phyloP scores from a whole-genome alignment of 768 basidiomycete species.

The Pleurotus citrinopileatus region DNA sequence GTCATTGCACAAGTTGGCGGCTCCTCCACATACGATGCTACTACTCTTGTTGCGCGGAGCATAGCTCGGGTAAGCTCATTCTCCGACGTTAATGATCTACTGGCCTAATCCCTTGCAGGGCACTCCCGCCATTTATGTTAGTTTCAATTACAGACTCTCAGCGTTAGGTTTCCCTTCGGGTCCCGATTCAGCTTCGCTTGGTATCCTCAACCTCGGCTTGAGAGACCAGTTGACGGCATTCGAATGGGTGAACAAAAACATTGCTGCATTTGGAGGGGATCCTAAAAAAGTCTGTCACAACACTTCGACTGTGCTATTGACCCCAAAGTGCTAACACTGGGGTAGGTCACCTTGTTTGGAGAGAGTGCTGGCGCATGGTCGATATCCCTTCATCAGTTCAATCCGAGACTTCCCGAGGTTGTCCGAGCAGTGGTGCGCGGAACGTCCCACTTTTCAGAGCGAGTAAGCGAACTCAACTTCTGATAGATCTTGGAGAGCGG shows the following conservation, averaged over 20 bases:
- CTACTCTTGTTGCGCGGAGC: constrained; percentile 21
- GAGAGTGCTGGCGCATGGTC: constrained; percentile 46
- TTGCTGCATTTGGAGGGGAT: constrained; percentile 56
- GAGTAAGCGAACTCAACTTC: background rate
- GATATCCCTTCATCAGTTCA: constrained; percentile 32
- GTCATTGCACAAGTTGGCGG: no score
- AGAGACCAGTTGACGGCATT: constrained; percentile 38
- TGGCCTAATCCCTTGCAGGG: constrained; percentile 16
- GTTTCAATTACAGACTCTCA: constrained; percentile 44
- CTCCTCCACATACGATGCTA: constrained; percentile 25
- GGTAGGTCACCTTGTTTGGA: constrained; percentile 42
- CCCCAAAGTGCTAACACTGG: background rate
- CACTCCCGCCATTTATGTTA: constrained; percentile 43
- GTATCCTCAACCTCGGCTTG: constrained; percentile 36
- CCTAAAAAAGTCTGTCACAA: constrained; percentile 31
- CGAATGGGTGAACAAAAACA: constrained; percentile 51
- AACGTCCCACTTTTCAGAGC: background rate
- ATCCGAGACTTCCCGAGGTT: constrained; percentile 23
- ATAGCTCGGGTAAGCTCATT: constrained; percentile 16
- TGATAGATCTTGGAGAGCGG: background rate
- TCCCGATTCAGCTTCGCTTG: constrained; percentile 28
- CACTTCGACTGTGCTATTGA: background rate
- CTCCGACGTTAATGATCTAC: background rate
- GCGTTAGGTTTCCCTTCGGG: constrained; percentile 43
- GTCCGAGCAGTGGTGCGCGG: constrained; percentile 30